Percentiles rank a stretch among this genome's conserved stretches.
These are phyloP conservation scores for Amphichorda felina DNA, from an alignment of 2,329 filamentous ascomycete genomes.

Conservation along the genomic window DNA sequence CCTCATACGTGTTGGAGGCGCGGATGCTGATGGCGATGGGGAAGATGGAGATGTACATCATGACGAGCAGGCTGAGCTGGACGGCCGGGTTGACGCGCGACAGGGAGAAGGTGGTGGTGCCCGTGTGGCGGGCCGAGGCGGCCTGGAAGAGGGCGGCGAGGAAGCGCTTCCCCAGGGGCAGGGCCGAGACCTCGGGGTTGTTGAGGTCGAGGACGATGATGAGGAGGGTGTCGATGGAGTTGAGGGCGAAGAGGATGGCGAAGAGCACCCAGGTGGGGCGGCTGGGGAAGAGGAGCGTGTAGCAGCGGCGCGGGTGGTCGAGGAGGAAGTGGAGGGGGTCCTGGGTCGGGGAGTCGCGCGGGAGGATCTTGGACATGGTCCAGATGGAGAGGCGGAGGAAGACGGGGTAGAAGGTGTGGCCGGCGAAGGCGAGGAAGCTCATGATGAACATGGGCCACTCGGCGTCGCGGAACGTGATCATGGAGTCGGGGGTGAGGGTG, in stretches of 20 bases:
- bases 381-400: constrained; percentile 47
- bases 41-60: constrained; percentile 56
- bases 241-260: constrained; percentile 35
- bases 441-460: constrained; percentile 31
- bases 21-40: constrained; percentile 51
- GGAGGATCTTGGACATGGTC: constrained; percentile 34
- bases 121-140: constrained; percentile 32
- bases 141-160: constrained; percentile 49
- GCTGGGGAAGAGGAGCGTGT: constrained; percentile 49
- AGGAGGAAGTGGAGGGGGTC: constrained; percentile 44
- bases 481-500: constrained; percentile 41
- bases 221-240: constrained; percentile 40
- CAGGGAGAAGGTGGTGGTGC: constrained; percentile 36
- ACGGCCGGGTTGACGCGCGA: constrained; percentile 37
- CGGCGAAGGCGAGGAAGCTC: constrained; percentile 34
- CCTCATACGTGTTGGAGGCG: constrained; percentile 49
- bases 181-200: constrained; percentile 32
- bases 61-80: constrained; percentile 46
- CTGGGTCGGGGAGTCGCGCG: constrained; percentile 21
- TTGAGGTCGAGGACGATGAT: constrained; percentile 39
- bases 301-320: constrained; percentile 50
- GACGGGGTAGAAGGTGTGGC: constrained; percentile 45
- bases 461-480: constrained; percentile 34
- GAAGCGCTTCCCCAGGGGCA: constrained; percentile 32
- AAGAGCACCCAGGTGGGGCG: constrained; percentile 47